phyloP scores from a whole-genome alignment of 208 protist species.

The Acanthamoeba healyi region DNA sequence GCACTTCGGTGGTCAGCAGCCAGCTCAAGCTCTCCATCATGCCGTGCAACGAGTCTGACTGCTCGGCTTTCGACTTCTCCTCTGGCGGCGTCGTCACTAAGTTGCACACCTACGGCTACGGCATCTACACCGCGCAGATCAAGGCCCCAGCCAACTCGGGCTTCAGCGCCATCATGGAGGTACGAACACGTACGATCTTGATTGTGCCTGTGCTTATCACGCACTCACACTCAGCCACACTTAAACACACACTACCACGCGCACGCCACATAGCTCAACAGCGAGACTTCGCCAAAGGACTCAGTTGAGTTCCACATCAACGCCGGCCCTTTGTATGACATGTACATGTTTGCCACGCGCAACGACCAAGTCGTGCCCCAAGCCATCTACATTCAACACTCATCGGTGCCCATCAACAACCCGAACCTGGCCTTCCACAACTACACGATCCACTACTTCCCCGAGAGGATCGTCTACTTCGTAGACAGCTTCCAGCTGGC shows the following conservation, averaged over 20 bases:
- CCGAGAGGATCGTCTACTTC: neutral
- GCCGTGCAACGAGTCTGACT: neutral
- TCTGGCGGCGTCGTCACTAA: neutral
- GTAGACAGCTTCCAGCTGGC: neutral
- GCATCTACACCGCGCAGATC: neutral
- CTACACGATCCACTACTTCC: conserved; percentile 11
- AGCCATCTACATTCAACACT: too few relatives aligned
- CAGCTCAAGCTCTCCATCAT: neutral
- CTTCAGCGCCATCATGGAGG: conserved; percentile 3
- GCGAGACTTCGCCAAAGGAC: too few relatives aligned
- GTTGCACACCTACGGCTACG: neutral
- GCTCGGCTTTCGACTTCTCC: neutral
- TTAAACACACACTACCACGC: too few relatives aligned
- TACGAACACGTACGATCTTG: too few relatives aligned
- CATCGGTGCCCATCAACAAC: neutral
- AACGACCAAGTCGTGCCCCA: too few relatives aligned
- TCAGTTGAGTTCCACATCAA: neutral
- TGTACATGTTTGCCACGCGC: too few relatives aligned
- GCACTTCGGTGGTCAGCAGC: neutral
- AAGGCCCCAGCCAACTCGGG: neutral
- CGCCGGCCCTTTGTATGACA: too few relatives aligned
- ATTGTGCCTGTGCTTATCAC: neutral
- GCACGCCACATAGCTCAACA: neutral
- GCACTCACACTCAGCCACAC: too few relatives aligned
- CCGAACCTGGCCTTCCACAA: neutral